Evolutionary conservation across 768 basidiomycete species (phyloP).

Genomic region (Trametopsis cervina): DNA sequence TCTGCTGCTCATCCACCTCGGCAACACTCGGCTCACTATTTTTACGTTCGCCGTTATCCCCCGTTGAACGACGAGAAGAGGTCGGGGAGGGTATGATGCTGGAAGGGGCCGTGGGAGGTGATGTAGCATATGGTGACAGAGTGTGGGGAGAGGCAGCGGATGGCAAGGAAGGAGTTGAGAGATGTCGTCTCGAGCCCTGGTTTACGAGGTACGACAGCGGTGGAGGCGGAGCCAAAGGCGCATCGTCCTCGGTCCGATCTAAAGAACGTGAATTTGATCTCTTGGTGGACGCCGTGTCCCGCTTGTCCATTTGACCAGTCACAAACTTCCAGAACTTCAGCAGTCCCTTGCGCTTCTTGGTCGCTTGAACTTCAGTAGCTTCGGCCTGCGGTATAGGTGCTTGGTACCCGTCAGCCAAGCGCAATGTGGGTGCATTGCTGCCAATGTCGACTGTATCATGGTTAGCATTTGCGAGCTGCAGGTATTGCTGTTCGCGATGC

Average conservation of each 20-base stretch:
- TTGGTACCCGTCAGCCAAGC: constrained; percentile 19
- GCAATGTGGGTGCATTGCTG: constrained; percentile 23
- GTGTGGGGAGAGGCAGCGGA: constrained; percentile 52
- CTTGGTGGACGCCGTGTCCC: constrained; percentile 24
- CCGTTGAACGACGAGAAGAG: constrained; percentile 59
- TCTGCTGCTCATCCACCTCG: constrained; percentile 34
- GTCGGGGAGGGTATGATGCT: constrained; percentile 70
- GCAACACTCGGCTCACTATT: constrained; percentile 33
- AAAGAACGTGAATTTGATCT: constrained; percentile 31
- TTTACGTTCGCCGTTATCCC: constrained; percentile 43
- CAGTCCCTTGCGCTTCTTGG: constrained; percentile 70
- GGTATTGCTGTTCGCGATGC: constrained; percentile 48
- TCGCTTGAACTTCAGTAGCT: constrained; percentile 4
- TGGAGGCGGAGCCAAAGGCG: constrained; percentile 84
- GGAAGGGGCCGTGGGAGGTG: constrained; percentile 70
- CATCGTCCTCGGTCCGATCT: constrained; percentile 55
- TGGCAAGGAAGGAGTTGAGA: constrained; percentile 64
- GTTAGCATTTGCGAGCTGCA: constrained; percentile 14
- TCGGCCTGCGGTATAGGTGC: constrained; percentile 6
- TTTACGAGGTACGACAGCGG: constrained; percentile 81
- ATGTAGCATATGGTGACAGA: constrained; percentile 54
- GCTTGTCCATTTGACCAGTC: constrained; percentile 42
- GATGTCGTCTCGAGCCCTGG: constrained; percentile 48
- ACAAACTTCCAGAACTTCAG: constrained; percentile 80
- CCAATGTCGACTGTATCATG: constrained; percentile 18